phyloP scores from a whole-genome alignment of 2,329 filamentous ascomycete species.

The Penicillium concentricum region DNA sequence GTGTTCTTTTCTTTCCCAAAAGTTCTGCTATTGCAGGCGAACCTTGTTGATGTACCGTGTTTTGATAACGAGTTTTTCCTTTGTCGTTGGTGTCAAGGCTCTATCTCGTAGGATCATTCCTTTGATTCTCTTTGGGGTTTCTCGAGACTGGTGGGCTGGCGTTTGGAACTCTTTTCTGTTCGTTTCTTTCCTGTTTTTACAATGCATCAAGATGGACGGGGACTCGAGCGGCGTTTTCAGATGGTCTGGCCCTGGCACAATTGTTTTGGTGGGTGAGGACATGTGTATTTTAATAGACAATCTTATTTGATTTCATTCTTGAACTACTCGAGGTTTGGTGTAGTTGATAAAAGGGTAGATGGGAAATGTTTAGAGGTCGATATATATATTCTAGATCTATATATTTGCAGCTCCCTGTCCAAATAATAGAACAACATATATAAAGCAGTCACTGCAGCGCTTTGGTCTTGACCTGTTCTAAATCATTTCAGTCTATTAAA shows the following conservation, averaged over 20 bases:
- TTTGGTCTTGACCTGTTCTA: not conserved
- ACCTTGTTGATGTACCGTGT: not conserved
- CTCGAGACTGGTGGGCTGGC: not conserved
- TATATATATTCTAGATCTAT: not conserved
- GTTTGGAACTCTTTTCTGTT: conserved; percentile 2
- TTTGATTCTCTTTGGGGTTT: not conserved
- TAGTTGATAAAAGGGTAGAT: not conserved
- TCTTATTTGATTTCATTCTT: conserved; percentile 1
- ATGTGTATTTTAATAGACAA: conserved; percentile 23
- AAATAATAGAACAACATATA: not conserved
- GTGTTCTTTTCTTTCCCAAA: not conserved
- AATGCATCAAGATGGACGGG: conserved; percentile 22
- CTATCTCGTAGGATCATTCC: not conserved
- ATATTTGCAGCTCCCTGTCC: not conserved
- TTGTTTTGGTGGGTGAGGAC: conserved; percentile 8
- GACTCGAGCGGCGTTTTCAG: conserved; percentile 20
- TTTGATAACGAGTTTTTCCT: not conserved
- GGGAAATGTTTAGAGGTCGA: too few relatives aligned
- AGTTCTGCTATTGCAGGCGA: not conserved
- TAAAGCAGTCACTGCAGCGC: not conserved
- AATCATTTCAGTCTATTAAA: not conserved
- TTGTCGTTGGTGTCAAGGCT: not conserved
- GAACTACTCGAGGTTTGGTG: not conserved
- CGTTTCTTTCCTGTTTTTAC: conserved; percentile 6
- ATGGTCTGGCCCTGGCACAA: conserved; percentile 14